These are phyloP conservation scores for Trifolium repens DNA, from an alignment of 306 rosid genomes.

Conservation along the genomic window DNA sequence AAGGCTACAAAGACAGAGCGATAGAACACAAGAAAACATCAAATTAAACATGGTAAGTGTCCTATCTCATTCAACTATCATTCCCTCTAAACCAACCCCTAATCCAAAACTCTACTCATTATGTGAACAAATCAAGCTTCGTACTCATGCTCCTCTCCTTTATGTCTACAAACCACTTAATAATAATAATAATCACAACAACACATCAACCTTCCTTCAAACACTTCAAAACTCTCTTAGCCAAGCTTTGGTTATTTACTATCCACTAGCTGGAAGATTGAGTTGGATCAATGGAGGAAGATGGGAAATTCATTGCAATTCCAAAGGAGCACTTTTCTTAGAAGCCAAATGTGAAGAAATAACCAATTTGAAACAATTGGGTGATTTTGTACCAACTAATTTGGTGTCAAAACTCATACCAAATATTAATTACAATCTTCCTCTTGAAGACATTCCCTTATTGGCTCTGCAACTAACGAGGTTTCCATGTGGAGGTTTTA, in stretches of 20 bases:
- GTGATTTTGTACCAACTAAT: conserved; percentile 46
- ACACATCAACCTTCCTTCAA: background rate
- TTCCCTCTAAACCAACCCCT: conserved; percentile 40
- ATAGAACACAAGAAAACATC: background rate
- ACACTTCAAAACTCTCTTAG: conserved; percentile 32
- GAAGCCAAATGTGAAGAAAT: conserved; percentile 29
- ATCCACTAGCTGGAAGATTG: conserved; percentile 54
- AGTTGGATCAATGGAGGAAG: conserved; percentile 9
- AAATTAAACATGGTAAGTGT: conserved; percentile 26
- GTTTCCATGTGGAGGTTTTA: conserved; percentile 37
- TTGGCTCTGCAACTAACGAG: conserved; percentile 37
- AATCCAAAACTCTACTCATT: conserved; percentile 28
- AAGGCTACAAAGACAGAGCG: background rate
- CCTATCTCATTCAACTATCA: conserved; percentile 11
- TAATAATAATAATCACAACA: background rate
- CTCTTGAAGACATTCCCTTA: conserved; percentile 40
- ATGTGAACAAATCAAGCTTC: conserved; percentile 54
- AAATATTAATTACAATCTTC: conserved; percentile 34
- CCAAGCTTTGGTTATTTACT: conserved; percentile 41
- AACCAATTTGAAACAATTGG: conserved; percentile 25
- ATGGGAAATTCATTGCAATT: conserved; percentile 46
- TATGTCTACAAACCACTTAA: conserved; percentile 41
- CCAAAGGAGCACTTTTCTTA: conserved; percentile 39
- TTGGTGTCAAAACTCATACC: conserved; percentile 42
- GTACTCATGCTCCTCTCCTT: conserved; percentile 45